These are phyloP conservation scores for Umbelopsis sp. DNA, from an alignment of 192 early-diverging fungal genomes.

Conservation along the genomic window DNA sequence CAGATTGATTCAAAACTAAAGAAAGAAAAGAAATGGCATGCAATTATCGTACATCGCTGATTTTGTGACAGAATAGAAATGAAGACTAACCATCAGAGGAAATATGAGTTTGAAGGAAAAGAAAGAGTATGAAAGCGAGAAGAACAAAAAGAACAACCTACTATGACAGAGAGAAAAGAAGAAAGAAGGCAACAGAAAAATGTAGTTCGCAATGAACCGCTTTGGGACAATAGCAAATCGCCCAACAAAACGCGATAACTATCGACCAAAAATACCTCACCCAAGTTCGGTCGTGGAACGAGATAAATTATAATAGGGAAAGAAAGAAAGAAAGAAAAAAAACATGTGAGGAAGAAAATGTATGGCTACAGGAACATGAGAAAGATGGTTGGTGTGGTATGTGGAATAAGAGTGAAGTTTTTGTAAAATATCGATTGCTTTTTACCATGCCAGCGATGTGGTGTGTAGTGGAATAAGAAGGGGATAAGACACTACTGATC, in stretches of 20 bases:
- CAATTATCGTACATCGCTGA: slow-evolving; percentile 17
- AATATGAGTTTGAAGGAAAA: slow-evolving; percentile 1
- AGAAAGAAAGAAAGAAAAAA: not conserved
- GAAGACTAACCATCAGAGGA: slow-evolving; percentile 15
- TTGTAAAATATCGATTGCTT: not conserved
- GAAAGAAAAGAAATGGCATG: slow-evolving; percentile 14
- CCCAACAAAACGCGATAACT: not conserved
- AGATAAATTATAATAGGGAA: slow-evolving; percentile 10
- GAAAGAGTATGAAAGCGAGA: not conserved
- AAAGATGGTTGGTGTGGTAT: slow-evolving; percentile 3
- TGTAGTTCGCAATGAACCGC: no score
- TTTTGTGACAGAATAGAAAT: slow-evolving; percentile 16
- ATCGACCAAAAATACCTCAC: not conserved
- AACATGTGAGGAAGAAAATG: not conserved
- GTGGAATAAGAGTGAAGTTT: not conserved
- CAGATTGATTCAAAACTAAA: slow-evolving; percentile 17
- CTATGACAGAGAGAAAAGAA: not conserved
- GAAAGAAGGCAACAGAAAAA: no score
- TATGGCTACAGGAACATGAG: slow-evolving; percentile 19
- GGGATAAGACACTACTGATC: no score
- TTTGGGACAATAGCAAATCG: not conserved
- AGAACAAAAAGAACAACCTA: not conserved
- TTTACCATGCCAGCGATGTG: not conserved
- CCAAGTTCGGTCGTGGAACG: not conserved
- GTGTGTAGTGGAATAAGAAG: no score